phyloP scores from a whole-genome alignment of 1,284 basidiomycete genomes.

The Cryptococcus sp. region DNA sequence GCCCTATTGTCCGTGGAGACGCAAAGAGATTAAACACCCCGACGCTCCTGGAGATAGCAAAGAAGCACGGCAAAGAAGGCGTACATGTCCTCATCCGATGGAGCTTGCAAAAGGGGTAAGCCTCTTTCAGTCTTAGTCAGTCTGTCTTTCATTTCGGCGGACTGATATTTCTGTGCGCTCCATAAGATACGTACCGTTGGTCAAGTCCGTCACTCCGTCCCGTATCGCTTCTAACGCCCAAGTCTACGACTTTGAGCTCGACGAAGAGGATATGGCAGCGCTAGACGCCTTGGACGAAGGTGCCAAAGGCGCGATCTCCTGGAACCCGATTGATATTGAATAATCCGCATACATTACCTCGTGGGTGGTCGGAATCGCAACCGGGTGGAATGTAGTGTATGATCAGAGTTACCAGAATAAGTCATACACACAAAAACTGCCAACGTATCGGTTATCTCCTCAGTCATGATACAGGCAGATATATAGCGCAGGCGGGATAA shows the following conservation, averaged over 20 bases:
- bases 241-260: slow-evolving; percentile 69
- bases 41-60: slow-evolving; percentile 51
- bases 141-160: background rate
- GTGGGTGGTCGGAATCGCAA: too few species aligned
- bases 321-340: slow-evolving; percentile 16
- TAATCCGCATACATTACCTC: background rate
- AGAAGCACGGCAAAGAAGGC: slow-evolving; percentile 64
- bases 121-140: slow-evolving; percentile 5
- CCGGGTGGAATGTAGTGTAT: too few species aligned
- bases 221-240: slow-evolving; percentile 69
- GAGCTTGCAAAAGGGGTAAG: slow-evolving; percentile 75
- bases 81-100: slow-evolving; percentile 77
- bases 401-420: too few species aligned
- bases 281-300: slow-evolving; percentile 60
- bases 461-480: too few species aligned
- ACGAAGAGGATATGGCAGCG: slow-evolving; percentile 61
- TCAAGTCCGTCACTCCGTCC: slow-evolving; percentile 69
- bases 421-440: too few species aligned
- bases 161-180: background rate
- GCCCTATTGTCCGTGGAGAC: slow-evolving; percentile 63
- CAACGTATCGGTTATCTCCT: too few species aligned
- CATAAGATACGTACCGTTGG: slow-evolving; percentile 65
- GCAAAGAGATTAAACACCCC: slow-evolving; percentile 5
- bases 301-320: slow-evolving; percentile 10
- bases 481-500: too few species aligned